Evolutionary conservation across 2,329 filamentous ascomycete genomes (phyloP).

Genomic region (Aspergillus tamarii): DNA sequence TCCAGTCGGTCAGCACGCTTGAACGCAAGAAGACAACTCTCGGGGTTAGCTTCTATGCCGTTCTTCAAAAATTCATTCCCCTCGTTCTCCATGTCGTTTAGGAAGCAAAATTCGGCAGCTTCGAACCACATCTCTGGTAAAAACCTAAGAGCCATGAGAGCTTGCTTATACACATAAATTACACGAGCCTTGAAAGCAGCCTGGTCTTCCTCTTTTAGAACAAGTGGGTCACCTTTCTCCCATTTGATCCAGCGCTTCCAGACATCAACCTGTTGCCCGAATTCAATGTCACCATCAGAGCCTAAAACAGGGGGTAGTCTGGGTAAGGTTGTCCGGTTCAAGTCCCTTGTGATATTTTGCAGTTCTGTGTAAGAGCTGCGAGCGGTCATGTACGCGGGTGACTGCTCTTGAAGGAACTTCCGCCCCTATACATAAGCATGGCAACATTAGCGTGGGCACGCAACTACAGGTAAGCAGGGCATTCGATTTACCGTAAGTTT

Average conservation of each 20-base stretch:
- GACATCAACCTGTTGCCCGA: slow-evolving; percentile 76
- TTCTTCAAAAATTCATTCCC: slow-evolving; percentile 79
- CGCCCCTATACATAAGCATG: slow-evolving; percentile 65
- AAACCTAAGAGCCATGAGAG: slow-evolving; percentile 88
- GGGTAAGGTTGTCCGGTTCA: slow-evolving; percentile 78
- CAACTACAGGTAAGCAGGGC: neutral
- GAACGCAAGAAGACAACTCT: slow-evolving; percentile 87
- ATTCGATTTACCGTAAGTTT: slow-evolving; percentile 72
- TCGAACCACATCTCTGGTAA: slow-evolving; percentile 97
- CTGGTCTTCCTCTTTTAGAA: slow-evolving; percentile 79
- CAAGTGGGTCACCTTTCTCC: slow-evolving; percentile 91
- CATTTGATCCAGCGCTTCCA: slow-evolving; percentile 95
- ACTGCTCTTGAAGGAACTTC: slow-evolving; percentile 92
- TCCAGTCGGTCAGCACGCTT: slow-evolving; percentile 89
- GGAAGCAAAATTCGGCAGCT: slow-evolving; percentile 88
- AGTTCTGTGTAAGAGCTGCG: slow-evolving; percentile 86
- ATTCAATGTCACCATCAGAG: slow-evolving; percentile 85
- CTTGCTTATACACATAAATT: slow-evolving; percentile 89
- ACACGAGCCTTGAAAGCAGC: slow-evolving; percentile 76
- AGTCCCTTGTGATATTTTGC: slow-evolving; percentile 80
- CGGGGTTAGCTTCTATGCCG: slow-evolving; percentile 86
- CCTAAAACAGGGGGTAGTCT: slow-evolving; percentile 80
- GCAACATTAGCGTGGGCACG: slow-evolving; percentile 12
- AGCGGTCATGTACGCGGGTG: slow-evolving; percentile 93
- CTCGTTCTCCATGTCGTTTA: slow-evolving; percentile 71